These are phyloP conservation scores for Aspergillus taichungensis DNA, from an alignment of 495 filamentous ascomycete genomes.

Conservation along the genomic window DNA sequence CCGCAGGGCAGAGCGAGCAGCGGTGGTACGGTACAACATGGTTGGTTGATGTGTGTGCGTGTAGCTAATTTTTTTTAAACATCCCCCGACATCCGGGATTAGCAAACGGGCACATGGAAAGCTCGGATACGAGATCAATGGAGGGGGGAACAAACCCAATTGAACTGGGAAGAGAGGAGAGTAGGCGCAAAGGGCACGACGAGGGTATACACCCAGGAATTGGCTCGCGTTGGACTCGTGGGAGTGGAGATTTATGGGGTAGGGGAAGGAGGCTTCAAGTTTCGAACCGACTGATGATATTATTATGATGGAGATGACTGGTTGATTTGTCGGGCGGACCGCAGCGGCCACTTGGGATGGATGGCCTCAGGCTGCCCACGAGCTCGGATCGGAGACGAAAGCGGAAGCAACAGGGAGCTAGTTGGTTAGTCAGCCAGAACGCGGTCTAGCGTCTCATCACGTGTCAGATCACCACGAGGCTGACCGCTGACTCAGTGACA, in stretches of 20 bases:
- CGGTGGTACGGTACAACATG: conserved; percentile 42
- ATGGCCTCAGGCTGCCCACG: conserved; percentile 20
- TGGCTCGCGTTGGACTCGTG: conserved; percentile 25
- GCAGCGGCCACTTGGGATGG: conserved; percentile 16
- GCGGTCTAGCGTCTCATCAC: neutral
- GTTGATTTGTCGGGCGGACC: conserved; percentile 18
- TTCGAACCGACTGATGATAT: conserved; percentile 31
- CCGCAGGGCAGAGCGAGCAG: conserved; percentile 39
- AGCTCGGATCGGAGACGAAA: neutral
- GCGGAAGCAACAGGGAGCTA: no score
- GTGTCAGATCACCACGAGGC: conserved; percentile 2
- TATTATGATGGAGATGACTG: conserved; percentile 32
- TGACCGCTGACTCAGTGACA: no score
- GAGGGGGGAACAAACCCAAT: conserved; percentile 27
- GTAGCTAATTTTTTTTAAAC: conserved; percentile 27
- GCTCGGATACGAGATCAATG: conserved; percentile 20
- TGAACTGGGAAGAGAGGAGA: conserved; percentile 19
- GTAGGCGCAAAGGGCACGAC: conserved; percentile 25
- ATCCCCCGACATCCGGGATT: conserved; percentile 20
- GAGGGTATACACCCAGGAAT: conserved; percentile 26
- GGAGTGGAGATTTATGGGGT: conserved; percentile 18
- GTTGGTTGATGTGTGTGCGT: conserved; percentile 11
- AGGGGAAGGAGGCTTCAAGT: conserved; percentile 23
- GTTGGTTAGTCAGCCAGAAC: no score
- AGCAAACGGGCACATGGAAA: conserved; percentile 25